Percentiles rank a stretch among this genome's conserved stretches.
Conservation (phyloP, 192 early-diverging fungal species). For the Coemansia sp. region DNA sequence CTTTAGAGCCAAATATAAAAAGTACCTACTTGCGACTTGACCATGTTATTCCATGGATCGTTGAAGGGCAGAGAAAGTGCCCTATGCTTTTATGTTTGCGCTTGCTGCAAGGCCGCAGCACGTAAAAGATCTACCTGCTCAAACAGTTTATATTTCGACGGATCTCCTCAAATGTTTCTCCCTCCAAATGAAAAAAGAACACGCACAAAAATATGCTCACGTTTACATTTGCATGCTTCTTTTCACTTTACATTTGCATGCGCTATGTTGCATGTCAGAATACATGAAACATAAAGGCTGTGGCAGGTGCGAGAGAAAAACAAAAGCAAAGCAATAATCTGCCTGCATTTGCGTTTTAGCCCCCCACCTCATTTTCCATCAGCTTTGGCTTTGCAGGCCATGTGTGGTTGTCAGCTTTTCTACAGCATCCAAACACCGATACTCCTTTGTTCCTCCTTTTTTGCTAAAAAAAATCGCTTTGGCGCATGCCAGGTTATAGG, state of each 20-base stretch:
- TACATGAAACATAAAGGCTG: no score
- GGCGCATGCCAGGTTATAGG: no score
- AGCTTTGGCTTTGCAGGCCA: neutral
- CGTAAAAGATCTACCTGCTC: neutral
- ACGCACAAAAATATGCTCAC: neutral
- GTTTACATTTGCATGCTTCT: constrained; percentile 3
- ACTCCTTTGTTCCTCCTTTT: neutral
- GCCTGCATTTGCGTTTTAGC: neutral
- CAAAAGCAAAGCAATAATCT: no score
- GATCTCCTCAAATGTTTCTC: neutral
- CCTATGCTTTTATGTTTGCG: neutral
- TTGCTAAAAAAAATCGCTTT: no score
- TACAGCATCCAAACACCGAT: no score
- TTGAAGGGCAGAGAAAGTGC: neutral
- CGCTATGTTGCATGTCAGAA: neutral
- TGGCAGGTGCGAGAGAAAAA: no score
- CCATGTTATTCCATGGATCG: neutral
- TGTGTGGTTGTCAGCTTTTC: neutral
- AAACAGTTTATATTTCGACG: neutral
- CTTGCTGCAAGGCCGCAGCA: no score
- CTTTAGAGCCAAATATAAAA: no score
- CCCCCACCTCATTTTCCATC: neutral
- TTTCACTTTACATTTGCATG: neutral
- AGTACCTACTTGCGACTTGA: no score
- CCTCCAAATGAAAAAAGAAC: neutral